Conservation (phyloP, 345 rosid genomes). For the Salix arbutifolia region DNA sequence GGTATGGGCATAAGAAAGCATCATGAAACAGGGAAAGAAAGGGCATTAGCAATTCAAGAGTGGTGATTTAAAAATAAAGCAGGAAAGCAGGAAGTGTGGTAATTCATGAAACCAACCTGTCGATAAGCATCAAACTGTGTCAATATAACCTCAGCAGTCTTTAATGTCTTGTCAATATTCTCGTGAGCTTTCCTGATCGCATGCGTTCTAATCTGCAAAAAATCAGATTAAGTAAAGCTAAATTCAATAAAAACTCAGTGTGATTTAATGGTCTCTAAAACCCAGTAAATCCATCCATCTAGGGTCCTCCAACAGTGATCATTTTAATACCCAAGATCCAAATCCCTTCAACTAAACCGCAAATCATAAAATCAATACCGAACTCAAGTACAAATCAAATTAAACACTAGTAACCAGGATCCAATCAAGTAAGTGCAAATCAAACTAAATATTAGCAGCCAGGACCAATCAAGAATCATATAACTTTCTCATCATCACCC, state of each 20-base stretch:
- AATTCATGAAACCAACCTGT: constrained; percentile 56
- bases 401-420: neutral
- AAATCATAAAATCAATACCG: neutral
- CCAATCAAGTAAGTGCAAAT: neutral
- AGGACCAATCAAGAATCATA: neutral
- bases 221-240: neutral
- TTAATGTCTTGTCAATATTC: constrained; percentile 89
- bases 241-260: constrained; percentile 6
- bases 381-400: neutral
- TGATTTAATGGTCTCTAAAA: neutral
- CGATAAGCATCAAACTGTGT: constrained; percentile 72
- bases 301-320: neutral
- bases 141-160: constrained; percentile 78
- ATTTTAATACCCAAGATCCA: neutral
- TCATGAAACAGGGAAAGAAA: neutral
- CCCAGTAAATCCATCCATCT: neutral
- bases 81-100: neutral
- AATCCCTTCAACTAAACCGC: neutral
- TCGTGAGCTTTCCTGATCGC: constrained; percentile 95
- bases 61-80: neutral
- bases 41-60: neutral
- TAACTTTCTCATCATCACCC: neutral
- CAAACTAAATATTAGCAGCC: neutral
- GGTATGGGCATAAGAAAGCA: neutral
- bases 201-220: constrained; percentile 80